Percentiles rank a stretch among this genome's conserved stretches.
phyloP scores from a whole-genome alignment of 139 green algal genomes.

The Parachlorella kessleri region DNA sequence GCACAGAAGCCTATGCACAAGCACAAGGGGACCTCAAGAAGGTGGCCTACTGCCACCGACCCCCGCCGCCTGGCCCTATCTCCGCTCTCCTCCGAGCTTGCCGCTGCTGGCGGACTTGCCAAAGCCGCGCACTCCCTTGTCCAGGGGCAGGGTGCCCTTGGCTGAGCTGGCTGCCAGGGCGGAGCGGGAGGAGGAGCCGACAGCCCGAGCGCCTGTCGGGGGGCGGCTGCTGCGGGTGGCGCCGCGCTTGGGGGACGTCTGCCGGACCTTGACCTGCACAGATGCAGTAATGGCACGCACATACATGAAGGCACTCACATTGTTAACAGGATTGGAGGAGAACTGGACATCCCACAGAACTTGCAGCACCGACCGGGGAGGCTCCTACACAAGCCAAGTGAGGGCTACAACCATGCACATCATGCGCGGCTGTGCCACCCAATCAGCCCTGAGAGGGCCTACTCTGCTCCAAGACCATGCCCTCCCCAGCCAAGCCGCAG shows the following conservation, averaged over 20 bases:
- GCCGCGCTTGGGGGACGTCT: background rate
- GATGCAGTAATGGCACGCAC: background rate
- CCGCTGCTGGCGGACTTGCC: no score
- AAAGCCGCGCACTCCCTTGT: no score
- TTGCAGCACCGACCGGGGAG: background rate
- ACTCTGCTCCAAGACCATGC: background rate
- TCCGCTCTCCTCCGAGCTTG: no score
- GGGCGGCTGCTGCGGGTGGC: background rate
- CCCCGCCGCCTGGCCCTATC: no score
- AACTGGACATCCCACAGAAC: no score
- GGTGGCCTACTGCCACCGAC: no score
- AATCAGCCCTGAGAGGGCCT: background rate
- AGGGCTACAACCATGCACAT: background rate
- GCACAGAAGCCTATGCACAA: no score
- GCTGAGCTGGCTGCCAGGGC: constrained; percentile 5
- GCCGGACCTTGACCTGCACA: constrained; percentile 2
- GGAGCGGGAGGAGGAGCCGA: background rate
- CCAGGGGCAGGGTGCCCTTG: constrained; percentile 11
- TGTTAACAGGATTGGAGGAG: no score
- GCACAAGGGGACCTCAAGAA: no score
- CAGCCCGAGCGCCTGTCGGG: background rate
- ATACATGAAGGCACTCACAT: background rate
- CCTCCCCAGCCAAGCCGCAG: background rate
- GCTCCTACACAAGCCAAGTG: no score
- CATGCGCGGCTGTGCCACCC: background rate